Base-by-base conservation (phyloP, 2,329 filamentous ascomycete genomes). In the Nothophoma quercina region DNA sequence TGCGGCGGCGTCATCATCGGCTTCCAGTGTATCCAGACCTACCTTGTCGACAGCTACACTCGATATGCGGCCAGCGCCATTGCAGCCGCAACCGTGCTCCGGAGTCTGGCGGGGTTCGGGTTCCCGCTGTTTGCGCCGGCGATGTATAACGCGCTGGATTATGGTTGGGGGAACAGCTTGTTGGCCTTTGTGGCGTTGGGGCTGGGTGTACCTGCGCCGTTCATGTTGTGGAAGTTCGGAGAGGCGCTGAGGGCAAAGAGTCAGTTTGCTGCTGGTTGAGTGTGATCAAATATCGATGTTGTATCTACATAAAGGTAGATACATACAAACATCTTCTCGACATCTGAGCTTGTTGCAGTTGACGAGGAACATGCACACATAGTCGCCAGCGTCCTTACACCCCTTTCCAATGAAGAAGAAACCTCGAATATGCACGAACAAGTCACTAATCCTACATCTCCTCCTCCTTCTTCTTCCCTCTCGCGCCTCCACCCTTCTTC, bases 141-240 rank as follows among this genome's bases (percentile, higher is more conserved):
- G 0, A 69, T 80, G 69, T 77, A 71, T 15, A 51, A 69, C 19
- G 58, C 49, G 4, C 51, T 79, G 32, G 76, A 74, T 18, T 76
- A 73, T 55, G 78, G 78, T 0, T 76, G 75, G 72, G 77, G 75
- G 0, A 76, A 75, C 50, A 74, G 68, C 42, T 18, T 77, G 49
- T 48, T 78, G 25, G 75, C 63, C 0, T 75, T 77, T 32, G 38
- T 75, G 13, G 69, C 68, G 1, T 18, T 77, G 40, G 69, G 9
- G 5, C 18, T 77, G 28, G 75, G 75, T 4, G 58, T 81, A 18
- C 78, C 80, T 2, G 80, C 79, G 18, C 81, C 81, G 13, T 66
- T 83, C 2, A 64, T 83, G 49, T 58, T 84, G 46, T 83, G 80
- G 81, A 77, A 67, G 39, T 83, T 71, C 68, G 81, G 82, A 0